These are phyloP conservation scores for Petasospora rhodanensis DNA, from an alignment of 1,139 yeast species.

Conservation along the genomic window DNA sequence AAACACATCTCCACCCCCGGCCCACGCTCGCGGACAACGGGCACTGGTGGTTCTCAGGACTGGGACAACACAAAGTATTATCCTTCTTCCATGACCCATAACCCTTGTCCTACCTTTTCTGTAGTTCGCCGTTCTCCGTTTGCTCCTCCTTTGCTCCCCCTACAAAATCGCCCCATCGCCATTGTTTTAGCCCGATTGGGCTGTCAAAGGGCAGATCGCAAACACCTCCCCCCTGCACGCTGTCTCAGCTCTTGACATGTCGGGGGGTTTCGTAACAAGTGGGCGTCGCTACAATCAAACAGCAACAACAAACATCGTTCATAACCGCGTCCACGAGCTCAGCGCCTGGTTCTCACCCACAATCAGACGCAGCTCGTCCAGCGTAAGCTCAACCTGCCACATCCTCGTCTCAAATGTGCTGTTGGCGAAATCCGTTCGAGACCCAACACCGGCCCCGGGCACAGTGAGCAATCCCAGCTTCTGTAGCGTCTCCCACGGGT, in stretches of 20 bases:
- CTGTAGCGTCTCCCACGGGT: slow-evolving; percentile 51
- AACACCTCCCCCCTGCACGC: neutral
- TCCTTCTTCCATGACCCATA: too few species aligned
- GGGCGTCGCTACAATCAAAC: neutral
- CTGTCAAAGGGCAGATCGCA: slow-evolving; percentile 10
- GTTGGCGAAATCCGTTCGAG: slow-evolving; percentile 29
- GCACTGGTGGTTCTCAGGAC: too few species aligned
- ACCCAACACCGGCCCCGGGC: slow-evolving; percentile 13
- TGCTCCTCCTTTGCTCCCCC: neutral
- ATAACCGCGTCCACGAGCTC: slow-evolving; percentile 29
- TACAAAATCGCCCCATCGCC: neutral
- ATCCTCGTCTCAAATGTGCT: slow-evolving; percentile 37
- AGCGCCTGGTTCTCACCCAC: slow-evolving; percentile 32
- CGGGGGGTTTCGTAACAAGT: neutral
- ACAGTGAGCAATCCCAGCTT: slow-evolving; percentile 24
- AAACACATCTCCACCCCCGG: too few species aligned
- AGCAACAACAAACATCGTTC: neutral
- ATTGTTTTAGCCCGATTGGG: slow-evolving; percentile 20
- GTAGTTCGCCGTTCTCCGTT: too few species aligned
- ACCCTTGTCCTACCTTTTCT: too few species aligned
- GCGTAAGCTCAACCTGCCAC: slow-evolving; percentile 44
- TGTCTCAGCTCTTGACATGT: neutral
- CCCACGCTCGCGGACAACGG: too few species aligned
- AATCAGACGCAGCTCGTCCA: slow-evolving; percentile 39
- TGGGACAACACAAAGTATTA: too few species aligned